Conservation (phyloP, 768 basidiomycete genomes). For the Kwoniella newhampshirensis region DNA sequence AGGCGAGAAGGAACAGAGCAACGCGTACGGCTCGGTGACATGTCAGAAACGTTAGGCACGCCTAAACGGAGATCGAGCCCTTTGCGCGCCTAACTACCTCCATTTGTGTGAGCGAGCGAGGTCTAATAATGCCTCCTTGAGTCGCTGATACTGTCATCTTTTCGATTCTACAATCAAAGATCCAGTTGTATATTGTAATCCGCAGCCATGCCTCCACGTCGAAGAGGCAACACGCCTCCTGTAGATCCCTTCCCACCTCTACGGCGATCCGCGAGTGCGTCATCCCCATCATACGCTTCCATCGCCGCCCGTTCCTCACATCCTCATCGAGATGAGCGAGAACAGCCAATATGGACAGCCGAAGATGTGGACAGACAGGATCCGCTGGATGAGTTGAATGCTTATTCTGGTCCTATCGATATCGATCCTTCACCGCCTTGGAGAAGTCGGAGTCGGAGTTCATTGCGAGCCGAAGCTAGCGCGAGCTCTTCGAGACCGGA, state of each 20-base stretch:
- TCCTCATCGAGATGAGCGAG: not conserved
- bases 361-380: constrained; percentile 29
- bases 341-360: constrained; percentile 8
- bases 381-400: constrained; percentile 24
- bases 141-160: too few species aligned
- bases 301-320: constrained; percentile 19
- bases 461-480: not conserved
- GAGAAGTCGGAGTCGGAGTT: constrained; percentile 9
- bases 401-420: constrained; percentile 17
- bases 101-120: not conserved
- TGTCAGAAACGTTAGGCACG: not conserved
- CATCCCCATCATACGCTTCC: constrained; percentile 21
- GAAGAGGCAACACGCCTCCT: constrained; percentile 9
- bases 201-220: constrained; percentile 12
- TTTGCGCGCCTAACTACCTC: not conserved
- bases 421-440: constrained; percentile 22
- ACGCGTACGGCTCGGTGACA: too few species aligned
- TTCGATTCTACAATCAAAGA: not conserved
- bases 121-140: too few species aligned
- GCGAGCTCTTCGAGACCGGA: not conserved
- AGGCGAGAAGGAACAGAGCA: not conserved
- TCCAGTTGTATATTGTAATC: too few species aligned
- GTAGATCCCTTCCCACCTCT: constrained; percentile 26
- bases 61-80: too few species aligned
- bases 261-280: constrained; percentile 9